Percentiles rank a stretch among this genome's conserved stretches.
phyloP scores from a whole-genome alignment of 441 rosid genomes.

The Arabidopsis lyrata region DNA sequence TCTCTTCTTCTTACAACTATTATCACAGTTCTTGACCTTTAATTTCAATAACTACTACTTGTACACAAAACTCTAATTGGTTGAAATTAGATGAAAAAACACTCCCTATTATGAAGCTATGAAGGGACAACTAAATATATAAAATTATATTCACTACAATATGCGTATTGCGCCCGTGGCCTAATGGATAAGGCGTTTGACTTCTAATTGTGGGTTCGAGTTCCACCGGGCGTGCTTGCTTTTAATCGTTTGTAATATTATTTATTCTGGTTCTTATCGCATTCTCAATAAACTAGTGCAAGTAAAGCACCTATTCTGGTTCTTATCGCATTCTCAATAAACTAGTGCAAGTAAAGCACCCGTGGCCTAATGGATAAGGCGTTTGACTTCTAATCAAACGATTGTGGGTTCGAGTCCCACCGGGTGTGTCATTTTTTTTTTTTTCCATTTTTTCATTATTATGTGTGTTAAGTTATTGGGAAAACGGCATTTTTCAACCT shows the following conservation, averaged over 20 bases:
- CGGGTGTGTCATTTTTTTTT: constrained; percentile 44
- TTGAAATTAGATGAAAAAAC: neutral
- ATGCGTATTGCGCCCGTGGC: too few relatives aligned
- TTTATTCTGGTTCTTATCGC: accelerated
- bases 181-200: too few relatives aligned
- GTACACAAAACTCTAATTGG: neutral
- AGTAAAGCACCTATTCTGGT: constrained; percentile 49
- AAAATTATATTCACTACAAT: too few relatives aligned
- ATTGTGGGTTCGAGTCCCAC: constrained; percentile 92
- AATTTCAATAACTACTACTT: neutral
- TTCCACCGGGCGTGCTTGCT: too few relatives aligned
- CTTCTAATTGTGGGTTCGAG: too few relatives aligned
- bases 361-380: constrained; percentile 96
- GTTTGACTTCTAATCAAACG: constrained; percentile 86
- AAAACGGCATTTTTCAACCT: too few relatives aligned
- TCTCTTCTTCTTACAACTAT: neutral
- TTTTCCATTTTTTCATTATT: neutral
- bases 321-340: accelerated
- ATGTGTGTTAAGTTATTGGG: neutral
- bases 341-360: constrained; percentile 36
- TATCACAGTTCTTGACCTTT: neutral
- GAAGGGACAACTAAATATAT: neutral
- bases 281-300: too few relatives aligned
- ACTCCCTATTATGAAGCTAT: neutral
- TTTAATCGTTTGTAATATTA: neutral